phyloP scores from a whole-genome alignment of 179 eudicot species.

The Silene vulgaris region DNA sequence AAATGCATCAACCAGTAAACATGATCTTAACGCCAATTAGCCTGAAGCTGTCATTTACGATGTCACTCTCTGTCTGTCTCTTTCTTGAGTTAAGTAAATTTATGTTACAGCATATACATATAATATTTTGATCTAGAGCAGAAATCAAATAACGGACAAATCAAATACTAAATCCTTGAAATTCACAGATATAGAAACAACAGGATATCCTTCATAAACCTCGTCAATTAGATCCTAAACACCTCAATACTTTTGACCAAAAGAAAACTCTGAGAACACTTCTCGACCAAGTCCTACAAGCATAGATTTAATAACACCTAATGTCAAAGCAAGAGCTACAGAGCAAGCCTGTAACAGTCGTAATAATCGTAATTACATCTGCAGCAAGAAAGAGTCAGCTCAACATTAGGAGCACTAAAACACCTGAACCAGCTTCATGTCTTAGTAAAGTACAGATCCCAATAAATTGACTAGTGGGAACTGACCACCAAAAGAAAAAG shows the following conservation, averaged over 20 bases:
- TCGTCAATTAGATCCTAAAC: neutral
- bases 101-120: neutral
- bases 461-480: conserved; percentile 22
- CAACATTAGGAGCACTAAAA: conserved; percentile 6
- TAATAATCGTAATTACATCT: conserved; percentile 9
- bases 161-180: neutral
- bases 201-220: neutral
- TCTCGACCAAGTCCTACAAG: neutral
- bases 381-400: conserved; percentile 11
- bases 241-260: conserved; percentile 1
- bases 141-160: neutral
- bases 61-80: neutral
- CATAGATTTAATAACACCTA: conserved; percentile 1
- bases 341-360: neutral
- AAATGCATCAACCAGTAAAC: neutral
- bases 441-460: conserved; percentile 18
- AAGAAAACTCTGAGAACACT: neutral
- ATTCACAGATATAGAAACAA: neutral
- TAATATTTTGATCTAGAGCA: neutral
- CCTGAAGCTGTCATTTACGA: neutral
- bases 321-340: neutral
- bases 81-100: neutral
- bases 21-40: neutral
- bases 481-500: conserved; percentile 21
- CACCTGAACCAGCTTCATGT: conserved; percentile 21